Conservation (phyloP, 148 eudicot species). For the Nepenthes mirabilis region DNA sequence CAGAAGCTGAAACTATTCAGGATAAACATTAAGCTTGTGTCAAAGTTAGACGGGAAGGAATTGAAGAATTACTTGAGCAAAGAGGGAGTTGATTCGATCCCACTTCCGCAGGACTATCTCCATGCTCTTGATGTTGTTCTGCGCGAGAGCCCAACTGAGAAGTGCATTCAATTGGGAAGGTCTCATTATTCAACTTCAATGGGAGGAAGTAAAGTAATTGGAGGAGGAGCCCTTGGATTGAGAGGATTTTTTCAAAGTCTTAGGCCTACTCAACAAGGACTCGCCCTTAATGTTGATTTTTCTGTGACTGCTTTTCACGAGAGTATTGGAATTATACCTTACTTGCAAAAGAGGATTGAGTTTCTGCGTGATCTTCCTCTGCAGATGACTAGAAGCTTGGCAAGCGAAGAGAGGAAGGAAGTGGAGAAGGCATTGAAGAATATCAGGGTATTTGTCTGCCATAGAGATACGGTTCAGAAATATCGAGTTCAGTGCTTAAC, state of each 20-base stretch:
- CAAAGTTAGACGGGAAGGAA: slow-evolving; percentile 59
- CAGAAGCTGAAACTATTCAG: slow-evolving; percentile 36
- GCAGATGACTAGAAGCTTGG: slow-evolving; percentile 34
- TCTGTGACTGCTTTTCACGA: slow-evolving; percentile 94
- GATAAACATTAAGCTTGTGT: slow-evolving; percentile 66
- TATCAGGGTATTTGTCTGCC: slow-evolving; percentile 72
- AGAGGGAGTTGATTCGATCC: slow-evolving; percentile 35
- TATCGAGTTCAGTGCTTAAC: slow-evolving; percentile 71
- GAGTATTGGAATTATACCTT: slow-evolving; percentile 65
- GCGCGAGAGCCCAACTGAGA: slow-evolving; percentile 61
- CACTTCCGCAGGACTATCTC: slow-evolving; percentile 82
- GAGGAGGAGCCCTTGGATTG: slow-evolving; percentile 78
- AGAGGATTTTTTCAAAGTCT: slow-evolving; percentile 89
- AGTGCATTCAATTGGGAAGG: slow-evolving; percentile 49
- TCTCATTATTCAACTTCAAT: slow-evolving; percentile 66
- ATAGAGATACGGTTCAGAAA: slow-evolving; percentile 72
- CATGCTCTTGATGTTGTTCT: slow-evolving; percentile 88
- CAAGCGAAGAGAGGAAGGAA: slow-evolving; percentile 49
- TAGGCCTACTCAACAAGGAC: slow-evolving; percentile 91
- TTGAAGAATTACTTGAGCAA: slow-evolving; percentile 45
- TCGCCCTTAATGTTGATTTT: slow-evolving; percentile 76
- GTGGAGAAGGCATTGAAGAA: slow-evolving; percentile 71
- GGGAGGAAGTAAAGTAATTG: slow-evolving; percentile 70
- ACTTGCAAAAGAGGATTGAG: slow-evolving; percentile 57
- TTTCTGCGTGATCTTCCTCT: slow-evolving; percentile 42